Evolutionary conservation across 140 eudicot genomes (phyloP).

Genomic region (Anethum foeniculum): DNA sequence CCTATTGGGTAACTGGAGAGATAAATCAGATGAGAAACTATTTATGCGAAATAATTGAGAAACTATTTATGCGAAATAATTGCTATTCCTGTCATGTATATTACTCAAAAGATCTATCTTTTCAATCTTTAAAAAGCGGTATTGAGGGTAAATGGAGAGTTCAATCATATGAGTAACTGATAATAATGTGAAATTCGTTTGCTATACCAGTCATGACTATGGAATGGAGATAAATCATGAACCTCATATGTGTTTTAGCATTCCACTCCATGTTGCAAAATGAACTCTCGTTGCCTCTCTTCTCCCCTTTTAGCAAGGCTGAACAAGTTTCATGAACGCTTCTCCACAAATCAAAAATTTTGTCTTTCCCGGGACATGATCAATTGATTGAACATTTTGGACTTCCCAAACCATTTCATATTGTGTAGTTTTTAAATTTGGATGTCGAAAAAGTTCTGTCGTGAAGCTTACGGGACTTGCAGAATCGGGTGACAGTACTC

Average conservation of each 20-base stretch:
- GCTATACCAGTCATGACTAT: constrained; percentile 83
- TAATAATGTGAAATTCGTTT: background rate
- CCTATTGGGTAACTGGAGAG: background rate
- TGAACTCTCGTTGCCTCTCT: constrained; percentile 53
- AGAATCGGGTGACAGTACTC: constrained; percentile 56
- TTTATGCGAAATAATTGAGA: background rate
- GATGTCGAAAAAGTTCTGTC: constrained; percentile 24
- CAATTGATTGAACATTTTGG: constrained; percentile 77
- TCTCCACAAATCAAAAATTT: constrained; percentile 35
- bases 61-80: background rate
- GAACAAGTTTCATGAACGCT: constrained; percentile 81
- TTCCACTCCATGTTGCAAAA: constrained; percentile 53
- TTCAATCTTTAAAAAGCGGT: background rate
- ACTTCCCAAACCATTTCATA: constrained; percentile 48
- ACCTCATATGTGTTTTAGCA: constrained; percentile 69
- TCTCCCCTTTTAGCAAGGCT: constrained; percentile 78
- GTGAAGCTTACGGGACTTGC: constrained; percentile 32
- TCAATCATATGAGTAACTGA: background rate
- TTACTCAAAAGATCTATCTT: too few species aligned
- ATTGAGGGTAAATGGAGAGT: background rate
- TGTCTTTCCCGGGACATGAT: constrained; percentile 48
- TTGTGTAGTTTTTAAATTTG: constrained; percentile 16
- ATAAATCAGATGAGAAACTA: background rate
- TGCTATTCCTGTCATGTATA: constrained; percentile 59
- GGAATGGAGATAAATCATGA: constrained; percentile 85